Percentiles rank a stretch among this genome's conserved stretches.
These are phyloP conservation scores for Nakazawaea ishiwadae DNA, from an alignment of 805 yeast species.

Conservation along the genomic window DNA sequence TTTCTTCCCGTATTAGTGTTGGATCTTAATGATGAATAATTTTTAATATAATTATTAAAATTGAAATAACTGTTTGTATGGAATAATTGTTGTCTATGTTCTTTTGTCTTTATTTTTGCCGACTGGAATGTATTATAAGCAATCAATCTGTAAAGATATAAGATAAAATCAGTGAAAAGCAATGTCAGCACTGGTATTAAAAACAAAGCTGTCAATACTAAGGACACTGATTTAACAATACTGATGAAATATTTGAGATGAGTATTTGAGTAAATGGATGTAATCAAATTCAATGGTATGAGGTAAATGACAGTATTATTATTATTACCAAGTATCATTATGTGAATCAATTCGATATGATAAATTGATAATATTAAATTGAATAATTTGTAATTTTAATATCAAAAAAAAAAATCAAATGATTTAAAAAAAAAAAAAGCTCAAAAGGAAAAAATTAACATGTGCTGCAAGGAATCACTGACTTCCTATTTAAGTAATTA, in stretches of 20 bases:
- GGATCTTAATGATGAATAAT: not conserved
- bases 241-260: not conserved
- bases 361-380: too few species aligned
- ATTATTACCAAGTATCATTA: too few species aligned
- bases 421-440: too few species aligned
- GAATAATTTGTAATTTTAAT: too few species aligned
- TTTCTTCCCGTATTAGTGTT: not conserved
- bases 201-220: not conserved
- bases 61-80: slow-evolving; percentile 10
- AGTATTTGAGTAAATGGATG: not conserved
- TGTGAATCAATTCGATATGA: too few species aligned
- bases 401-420: too few species aligned
- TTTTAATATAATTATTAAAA: slow-evolving; percentile 9
- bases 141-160: not conserved
- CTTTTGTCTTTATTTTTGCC: not conserved
- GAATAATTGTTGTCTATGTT: not conserved
- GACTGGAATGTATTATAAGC: not conserved
- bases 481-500: too few species aligned
- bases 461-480: too few species aligned
- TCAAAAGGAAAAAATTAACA: too few species aligned
- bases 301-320: not conserved
- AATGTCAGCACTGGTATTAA: not conserved
- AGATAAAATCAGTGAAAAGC: not conserved
- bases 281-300: not conserved
- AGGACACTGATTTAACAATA: not conserved